Conservation (phyloP, 2,329 filamentous ascomycete genomes). For the Elsinoe arachidis region DNA sequence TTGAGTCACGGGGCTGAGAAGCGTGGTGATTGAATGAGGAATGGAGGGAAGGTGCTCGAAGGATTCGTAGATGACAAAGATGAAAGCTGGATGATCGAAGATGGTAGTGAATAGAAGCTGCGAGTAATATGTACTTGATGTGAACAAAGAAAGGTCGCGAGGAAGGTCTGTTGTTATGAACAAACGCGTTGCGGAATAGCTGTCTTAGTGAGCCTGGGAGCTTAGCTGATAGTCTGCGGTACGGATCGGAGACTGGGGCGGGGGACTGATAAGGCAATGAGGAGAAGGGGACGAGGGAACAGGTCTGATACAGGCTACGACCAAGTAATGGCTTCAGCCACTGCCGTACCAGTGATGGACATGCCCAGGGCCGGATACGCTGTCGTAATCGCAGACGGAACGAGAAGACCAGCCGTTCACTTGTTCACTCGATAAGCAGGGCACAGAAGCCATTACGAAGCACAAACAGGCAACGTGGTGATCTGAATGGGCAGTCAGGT, state of each 20-base stretch:
- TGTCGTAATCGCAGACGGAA: background rate
- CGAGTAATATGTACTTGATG: background rate
- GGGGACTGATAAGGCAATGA: constrained; percentile 8
- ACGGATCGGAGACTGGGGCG: background rate
- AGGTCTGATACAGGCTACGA: constrained; percentile 10
- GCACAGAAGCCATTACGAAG: background rate
- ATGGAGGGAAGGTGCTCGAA: background rate
- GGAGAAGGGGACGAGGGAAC: background rate
- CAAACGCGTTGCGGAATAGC: constrained; percentile 3
- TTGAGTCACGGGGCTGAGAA: constrained; percentile 10
- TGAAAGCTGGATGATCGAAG: background rate
- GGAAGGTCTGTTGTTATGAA: constrained; percentile 6
- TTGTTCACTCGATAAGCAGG: background rate
- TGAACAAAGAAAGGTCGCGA: constrained; percentile 8
- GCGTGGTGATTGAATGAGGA: constrained; percentile 6
- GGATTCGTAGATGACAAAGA: constrained; percentile 3
- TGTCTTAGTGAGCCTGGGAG: constrained; percentile 6
- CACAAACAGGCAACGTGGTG: constrained; percentile 4
- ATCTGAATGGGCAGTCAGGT: constrained; percentile 1
- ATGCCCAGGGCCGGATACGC: background rate
- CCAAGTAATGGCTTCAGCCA: constrained; percentile 1
- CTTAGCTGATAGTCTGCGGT: constrained; percentile 10
- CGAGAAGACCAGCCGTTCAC: background rate
- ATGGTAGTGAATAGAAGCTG: background rate
- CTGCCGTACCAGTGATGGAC: constrained; percentile 1